Base-by-base conservation (phyloP, 108 stramenopile genomes). In the Nitzschia palea region DNA sequence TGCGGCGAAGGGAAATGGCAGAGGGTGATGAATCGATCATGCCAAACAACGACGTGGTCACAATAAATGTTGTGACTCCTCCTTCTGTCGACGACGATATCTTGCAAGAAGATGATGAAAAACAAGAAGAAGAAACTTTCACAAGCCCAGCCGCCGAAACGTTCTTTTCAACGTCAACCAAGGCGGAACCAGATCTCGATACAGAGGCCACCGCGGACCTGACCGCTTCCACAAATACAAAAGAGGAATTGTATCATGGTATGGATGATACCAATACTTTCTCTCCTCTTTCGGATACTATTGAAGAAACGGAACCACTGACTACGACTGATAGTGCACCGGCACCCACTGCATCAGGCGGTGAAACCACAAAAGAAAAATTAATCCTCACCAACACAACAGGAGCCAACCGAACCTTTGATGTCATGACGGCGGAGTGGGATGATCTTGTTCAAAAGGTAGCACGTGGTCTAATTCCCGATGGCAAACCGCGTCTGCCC, bases 401-500 rank as follows among this genome's bases (percentile, higher is more conserved):
- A 23, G 20, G 23, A 6, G n/a, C 3, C 12, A 28, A 26, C 23
- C 30, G n/a, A n/a, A 26, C 40, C 22, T 65, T 65, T 51, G 63
- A 65, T 43, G 47, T 55, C 4, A 15, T 73, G 35, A 34, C n/a
- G 4, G 43, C 55, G 0, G 72, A 73, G 2, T 73, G 72, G 74
- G 74, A 76, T 5, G 74, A 47, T 25, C 10, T 76, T 25, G 56
- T 76, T 4, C 27, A 55, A 55, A 29, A 54, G 35, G 74, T 60
- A 23, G 56, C 74, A 1, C 55, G 47, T 31, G 74, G 74, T 9
- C n/a, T 66, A 10, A 76, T 76, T 30, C 73, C 73, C 3, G 63
- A 74, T 74, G 73, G 73, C 43, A 65, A 65, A 53, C 51, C 45
- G 1, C 28, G 51, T 12, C 33, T 40, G 23, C 65, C 65, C 4